Evolutionary conservation across 495 filamentous ascomycete genomes (phyloP), one percentile per base, ranked within the genome.

Genomic region (Recurvomyces mirabilis): DNA sequence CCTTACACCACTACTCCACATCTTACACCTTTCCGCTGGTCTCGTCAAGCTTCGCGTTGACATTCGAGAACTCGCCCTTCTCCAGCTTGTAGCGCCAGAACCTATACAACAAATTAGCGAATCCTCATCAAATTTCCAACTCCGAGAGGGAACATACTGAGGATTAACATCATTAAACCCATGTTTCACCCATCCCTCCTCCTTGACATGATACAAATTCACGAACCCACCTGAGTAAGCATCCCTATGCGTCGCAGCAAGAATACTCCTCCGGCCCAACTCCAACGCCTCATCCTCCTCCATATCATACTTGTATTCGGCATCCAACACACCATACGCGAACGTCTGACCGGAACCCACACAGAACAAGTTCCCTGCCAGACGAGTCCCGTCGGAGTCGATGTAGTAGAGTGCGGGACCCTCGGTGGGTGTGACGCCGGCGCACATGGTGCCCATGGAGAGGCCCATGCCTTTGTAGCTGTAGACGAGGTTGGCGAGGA

Each of bases 71-170:
- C 68, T 98, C 91, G 58, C 87, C 87, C 72, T 89, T 91, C 64
- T 94, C 83, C 57, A 96, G 65, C 79, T 96, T 98, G 31, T 85
- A 94, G 75, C 93, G 83, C 91, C 93, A 96, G 78, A 96, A 96
- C n/a, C 21, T 35, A n/a, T 20, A 11, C 7, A 7, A 17, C 13
- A 43, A 41, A 5, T 22, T 18, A 30, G 38, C 21, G 19, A 7
- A n/a, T n/a, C n/a, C 4, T n/a, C n/a, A 28, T 13, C 9, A 28
- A 17, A 21, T n/a, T 20, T 4, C 13, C 21, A 11, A 24, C 41
- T 6, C 21, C 41, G 18, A 38, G 21, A 19, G 34, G 14, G 15
- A 25, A 36, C 28, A 13, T 45, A 26, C 24, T 41, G 15, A 47
- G 55, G 60, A 56, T 56, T 61, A 39, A 59, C 61, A 38, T 65